These are phyloP conservation scores for Pyrrhoderma noxium DNA, from an alignment of 1,284 basidiomycete species.

Conservation along the genomic window DNA sequence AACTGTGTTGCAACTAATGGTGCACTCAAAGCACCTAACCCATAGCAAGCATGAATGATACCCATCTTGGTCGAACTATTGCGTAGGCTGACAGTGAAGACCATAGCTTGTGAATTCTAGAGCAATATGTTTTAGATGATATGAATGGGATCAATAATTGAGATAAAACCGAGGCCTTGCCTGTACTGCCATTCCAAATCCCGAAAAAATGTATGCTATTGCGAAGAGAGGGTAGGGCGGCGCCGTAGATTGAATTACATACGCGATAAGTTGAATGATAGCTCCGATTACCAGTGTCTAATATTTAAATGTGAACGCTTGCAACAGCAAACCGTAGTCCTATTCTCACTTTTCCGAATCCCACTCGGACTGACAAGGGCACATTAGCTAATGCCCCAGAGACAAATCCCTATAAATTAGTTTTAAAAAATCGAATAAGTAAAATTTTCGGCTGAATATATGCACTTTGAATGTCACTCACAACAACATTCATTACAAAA, in stretches of 20 bases:
- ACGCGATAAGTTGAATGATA: conserved; percentile 28
- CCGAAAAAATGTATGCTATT: conserved; percentile 17
- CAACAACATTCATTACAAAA: conserved; percentile 48
- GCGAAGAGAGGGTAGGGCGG: conserved; percentile 34
- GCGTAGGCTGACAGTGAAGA: conserved; percentile 41
- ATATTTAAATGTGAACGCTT: neutral
- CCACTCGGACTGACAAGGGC: conserved; percentile 41
- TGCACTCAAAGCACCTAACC: conserved; percentile 48
- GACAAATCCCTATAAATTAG: conserved; percentile 37
- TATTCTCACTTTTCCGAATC: conserved; percentile 45
- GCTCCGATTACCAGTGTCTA: conserved; percentile 15
- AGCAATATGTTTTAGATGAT: neutral
- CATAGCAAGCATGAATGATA: conserved; percentile 46
- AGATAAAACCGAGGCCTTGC: conserved; percentile 1
- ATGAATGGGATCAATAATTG: neutral
- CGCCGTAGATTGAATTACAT: conserved; percentile 32
- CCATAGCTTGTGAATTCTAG: conserved; percentile 51
- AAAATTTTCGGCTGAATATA: no score
- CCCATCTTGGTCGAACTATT: conserved; percentile 44
- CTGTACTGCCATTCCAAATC: conserved; percentile 21
- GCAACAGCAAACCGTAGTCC: neutral
- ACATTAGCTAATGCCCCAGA: conserved; percentile 42
- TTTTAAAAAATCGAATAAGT: no score
- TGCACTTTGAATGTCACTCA: conserved; percentile 25
- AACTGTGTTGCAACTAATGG: conserved; percentile 64